phyloP scores from a whole-genome alignment of 768 basidiomycete genomes.

The Mycena leptocephala region DNA sequence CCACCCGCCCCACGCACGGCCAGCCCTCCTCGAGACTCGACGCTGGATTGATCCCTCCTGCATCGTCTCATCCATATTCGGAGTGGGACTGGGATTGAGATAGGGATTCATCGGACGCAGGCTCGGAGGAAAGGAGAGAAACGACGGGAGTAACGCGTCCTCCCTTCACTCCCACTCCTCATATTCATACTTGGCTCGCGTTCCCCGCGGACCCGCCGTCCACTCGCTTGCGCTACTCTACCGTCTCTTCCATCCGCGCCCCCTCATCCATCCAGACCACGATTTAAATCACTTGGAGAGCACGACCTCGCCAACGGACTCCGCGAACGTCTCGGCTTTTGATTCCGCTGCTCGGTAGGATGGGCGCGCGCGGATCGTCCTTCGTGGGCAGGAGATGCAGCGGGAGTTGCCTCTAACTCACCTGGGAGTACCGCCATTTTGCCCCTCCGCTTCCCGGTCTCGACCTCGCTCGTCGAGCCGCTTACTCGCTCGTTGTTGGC shows the following conservation, averaged over 20 bases:
- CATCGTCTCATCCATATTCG: too few relatives aligned
- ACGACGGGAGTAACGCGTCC: too few relatives aligned
- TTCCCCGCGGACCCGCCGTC: too few relatives aligned
- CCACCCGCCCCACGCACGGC: neutral
- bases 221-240: neutral
- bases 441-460: too few relatives aligned
- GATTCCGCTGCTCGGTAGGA: neutral
- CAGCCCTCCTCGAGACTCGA: neutral
- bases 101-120: too few relatives aligned
- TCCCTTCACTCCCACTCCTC: too few relatives aligned
- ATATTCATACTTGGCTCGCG: neutral
- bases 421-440: neutral
- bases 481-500: too few relatives aligned
- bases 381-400: neutral
- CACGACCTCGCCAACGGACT: too few relatives aligned
- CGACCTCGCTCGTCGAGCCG: too few relatives aligned
- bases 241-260: neutral
- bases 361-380: neutral
- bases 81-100: too few relatives aligned
- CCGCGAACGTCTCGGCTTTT: neutral
- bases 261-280: neutral
- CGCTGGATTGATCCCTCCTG: neutral
- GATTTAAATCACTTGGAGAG: neutral
- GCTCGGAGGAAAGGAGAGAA: too few relatives aligned
- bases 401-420: neutral